Evolutionary conservation across 805 yeast species (phyloP).

Genomic region (Candida pini): DNA sequence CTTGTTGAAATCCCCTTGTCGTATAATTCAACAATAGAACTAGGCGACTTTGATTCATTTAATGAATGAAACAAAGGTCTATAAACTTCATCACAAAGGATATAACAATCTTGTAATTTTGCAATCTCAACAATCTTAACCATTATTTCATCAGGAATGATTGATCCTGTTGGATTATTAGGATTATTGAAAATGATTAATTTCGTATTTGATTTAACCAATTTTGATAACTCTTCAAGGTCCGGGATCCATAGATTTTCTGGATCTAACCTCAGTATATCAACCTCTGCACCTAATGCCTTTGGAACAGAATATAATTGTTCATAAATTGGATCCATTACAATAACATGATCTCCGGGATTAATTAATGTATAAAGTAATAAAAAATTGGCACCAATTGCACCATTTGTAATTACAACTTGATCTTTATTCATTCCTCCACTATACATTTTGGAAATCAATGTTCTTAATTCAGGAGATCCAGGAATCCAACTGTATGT

Average conservation of each 20-base stretch:
- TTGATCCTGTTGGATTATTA: constrained; percentile 41
- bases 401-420: constrained; percentile 47
- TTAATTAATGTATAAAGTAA: constrained; percentile 38
- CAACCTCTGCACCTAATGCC: constrained; percentile 39
- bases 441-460: constrained; percentile 27
- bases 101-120: constrained; percentile 24
- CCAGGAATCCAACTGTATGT: constrained; percentile 46
- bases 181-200: constrained; percentile 44
- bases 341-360: constrained; percentile 42
- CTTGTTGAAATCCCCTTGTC: constrained; percentile 41
- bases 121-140: constrained; percentile 35
- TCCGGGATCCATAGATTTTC: constrained; percentile 35
- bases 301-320: constrained; percentile 43
- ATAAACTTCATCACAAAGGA: constrained; percentile 50
- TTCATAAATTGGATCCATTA: constrained; percentile 45
- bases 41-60: constrained; percentile 24
- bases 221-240: constrained; percentile 25
- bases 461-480: constrained; percentile 35
- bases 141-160: constrained; percentile 32
- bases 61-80: constrained; percentile 44
- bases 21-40: constrained; percentile 37
- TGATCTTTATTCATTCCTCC: constrained; percentile 23
- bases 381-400: constrained; percentile 50
- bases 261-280: constrained; percentile 26
- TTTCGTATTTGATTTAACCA: constrained; percentile 34